These are phyloP conservation scores for Magnusiomyces suaveolens DNA, from an alignment of 1,139 yeast species.

Conservation along the genomic window DNA sequence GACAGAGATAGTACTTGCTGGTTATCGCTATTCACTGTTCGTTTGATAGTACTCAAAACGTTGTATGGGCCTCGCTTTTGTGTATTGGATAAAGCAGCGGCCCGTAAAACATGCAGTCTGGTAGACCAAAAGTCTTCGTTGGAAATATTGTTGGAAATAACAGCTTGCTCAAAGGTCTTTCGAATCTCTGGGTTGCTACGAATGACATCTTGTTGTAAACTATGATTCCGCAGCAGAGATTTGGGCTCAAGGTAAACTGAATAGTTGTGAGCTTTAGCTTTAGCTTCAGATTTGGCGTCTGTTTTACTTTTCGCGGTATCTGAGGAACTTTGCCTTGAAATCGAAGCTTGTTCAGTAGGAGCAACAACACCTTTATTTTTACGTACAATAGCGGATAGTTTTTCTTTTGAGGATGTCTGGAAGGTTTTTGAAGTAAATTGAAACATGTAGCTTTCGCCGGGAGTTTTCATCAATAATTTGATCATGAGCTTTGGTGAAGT, in stretches of 20 bases:
- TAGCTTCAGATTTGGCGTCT: constrained; percentile 38
- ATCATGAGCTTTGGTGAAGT: constrained; percentile 2
- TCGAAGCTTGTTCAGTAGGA: background rate
- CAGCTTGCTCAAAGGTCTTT: constrained; percentile 78
- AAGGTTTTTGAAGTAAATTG: constrained; percentile 13
- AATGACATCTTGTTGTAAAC: constrained; percentile 68
- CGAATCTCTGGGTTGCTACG: constrained; percentile 62
- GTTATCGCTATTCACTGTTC: constrained; percentile 51
- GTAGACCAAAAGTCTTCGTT: constrained; percentile 86
- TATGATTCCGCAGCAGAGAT: constrained; percentile 54
- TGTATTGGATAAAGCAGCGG: constrained; percentile 72
- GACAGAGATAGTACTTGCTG: constrained; percentile 89
- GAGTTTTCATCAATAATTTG: background rate
- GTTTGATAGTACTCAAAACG: constrained; percentile 85
- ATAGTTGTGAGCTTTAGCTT: constrained; percentile 31
- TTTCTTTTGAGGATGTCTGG: background rate
- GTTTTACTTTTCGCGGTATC: background rate
- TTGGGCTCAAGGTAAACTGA: constrained; percentile 34
- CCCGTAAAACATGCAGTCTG: constrained; percentile 66
- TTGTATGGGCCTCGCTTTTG: constrained; percentile 92
- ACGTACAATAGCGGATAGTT: background rate
- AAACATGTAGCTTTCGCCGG: constrained; percentile 11
- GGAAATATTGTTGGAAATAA: constrained; percentile 65
- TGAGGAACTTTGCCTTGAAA: background rate
- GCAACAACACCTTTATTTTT: background rate